Evolutionary conservation across 2,329 filamentous ascomycete genomes (phyloP).

Genomic region (Botrytis medusae): DNA sequence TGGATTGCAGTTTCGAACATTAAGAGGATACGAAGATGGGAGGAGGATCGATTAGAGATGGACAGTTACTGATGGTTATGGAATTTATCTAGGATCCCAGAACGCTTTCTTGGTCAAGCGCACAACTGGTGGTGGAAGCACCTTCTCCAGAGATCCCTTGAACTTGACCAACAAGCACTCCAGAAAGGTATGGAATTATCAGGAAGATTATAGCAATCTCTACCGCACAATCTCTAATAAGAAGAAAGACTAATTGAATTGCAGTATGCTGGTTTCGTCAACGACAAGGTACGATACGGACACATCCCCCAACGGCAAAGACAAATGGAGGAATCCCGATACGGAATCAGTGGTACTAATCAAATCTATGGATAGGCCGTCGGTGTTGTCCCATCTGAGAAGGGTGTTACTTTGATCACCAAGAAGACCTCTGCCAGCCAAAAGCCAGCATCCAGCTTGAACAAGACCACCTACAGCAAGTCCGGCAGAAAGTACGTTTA

Average conservation of each 20-base stretch:
- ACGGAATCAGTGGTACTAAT: slow-evolving; percentile 27
- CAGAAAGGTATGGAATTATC: slow-evolving; percentile 69
- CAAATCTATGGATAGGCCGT: slow-evolving; percentile 57
- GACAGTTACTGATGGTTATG: slow-evolving; percentile 15
- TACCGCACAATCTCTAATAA: neutral
- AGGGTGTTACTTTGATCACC: slow-evolving; percentile 76
- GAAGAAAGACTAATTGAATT: slow-evolving; percentile 25
- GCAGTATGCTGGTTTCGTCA: slow-evolving; percentile 88
- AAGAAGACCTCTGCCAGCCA: slow-evolving; percentile 76
- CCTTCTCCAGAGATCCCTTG: slow-evolving; percentile 91
- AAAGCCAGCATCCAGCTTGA: slow-evolving; percentile 68
- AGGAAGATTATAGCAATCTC: neutral
- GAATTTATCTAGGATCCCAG: slow-evolving; percentile 64
- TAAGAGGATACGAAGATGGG: neutral
- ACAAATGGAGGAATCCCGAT: slow-evolving; percentile 16
- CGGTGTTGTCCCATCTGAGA: slow-evolving; percentile 71
- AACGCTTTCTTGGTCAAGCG: slow-evolving; percentile 94
- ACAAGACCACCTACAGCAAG: slow-evolving; percentile 70
- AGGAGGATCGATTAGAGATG: neutral
- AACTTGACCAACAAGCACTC: slow-evolving; percentile 91
- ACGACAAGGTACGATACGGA: slow-evolving; percentile 72
- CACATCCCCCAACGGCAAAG: neutral
- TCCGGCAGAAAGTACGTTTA: slow-evolving; percentile 74
- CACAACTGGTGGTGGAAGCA: slow-evolving; percentile 72
- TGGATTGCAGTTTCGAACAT: neutral